Evolutionary conservation across 768 basidiomycete species (phyloP).

Genomic region (Butyriboletus loyo): DNA sequence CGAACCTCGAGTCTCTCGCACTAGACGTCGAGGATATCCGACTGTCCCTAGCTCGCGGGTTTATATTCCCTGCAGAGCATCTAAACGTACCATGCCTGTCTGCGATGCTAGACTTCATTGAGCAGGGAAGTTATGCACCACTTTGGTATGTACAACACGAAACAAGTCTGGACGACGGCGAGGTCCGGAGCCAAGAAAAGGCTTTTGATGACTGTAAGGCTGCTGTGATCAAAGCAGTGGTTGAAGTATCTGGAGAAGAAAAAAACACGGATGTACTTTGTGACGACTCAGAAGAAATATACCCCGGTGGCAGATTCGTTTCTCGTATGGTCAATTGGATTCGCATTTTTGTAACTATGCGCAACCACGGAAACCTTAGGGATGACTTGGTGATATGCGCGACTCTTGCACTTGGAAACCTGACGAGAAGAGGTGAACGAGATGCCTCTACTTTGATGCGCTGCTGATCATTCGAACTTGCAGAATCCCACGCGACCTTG

Average conservation of each 20-base stretch:
- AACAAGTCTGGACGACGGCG: slow-evolving; percentile 35
- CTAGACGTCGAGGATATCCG: slow-evolving; percentile 78
- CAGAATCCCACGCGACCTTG: slow-evolving; percentile 58
- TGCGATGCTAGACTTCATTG: slow-evolving; percentile 70
- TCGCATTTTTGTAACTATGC: slow-evolving; percentile 46
- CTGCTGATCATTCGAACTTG: slow-evolving; percentile 7
- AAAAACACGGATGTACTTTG: slow-evolving; percentile 76
- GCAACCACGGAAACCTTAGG: slow-evolving; percentile 34
- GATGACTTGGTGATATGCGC: slow-evolving; percentile 86
- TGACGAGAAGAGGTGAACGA: slow-evolving; percentile 65
- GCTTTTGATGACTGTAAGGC: slow-evolving; percentile 81
- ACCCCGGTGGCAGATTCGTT: slow-evolving; percentile 71
- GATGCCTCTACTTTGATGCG: neutral
- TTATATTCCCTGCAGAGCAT: slow-evolving; percentile 57
- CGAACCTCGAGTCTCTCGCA: slow-evolving; percentile 70
- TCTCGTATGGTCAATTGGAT: slow-evolving; percentile 76
- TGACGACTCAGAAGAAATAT: slow-evolving; percentile 53
- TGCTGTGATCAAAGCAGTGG: slow-evolving; percentile 79
- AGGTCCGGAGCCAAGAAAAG: slow-evolving; percentile 62
- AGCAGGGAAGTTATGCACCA: slow-evolving; percentile 63
- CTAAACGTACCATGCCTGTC: slow-evolving; percentile 55
- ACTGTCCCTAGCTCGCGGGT: slow-evolving; percentile 63
- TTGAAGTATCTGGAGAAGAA: slow-evolving; percentile 82
- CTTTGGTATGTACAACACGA: slow-evolving; percentile 52
- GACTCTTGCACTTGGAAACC: slow-evolving; percentile 76